phyloP scores from a whole-genome alignment of 164 flowering plant genomes.

The Aristolochia californica region DNA sequence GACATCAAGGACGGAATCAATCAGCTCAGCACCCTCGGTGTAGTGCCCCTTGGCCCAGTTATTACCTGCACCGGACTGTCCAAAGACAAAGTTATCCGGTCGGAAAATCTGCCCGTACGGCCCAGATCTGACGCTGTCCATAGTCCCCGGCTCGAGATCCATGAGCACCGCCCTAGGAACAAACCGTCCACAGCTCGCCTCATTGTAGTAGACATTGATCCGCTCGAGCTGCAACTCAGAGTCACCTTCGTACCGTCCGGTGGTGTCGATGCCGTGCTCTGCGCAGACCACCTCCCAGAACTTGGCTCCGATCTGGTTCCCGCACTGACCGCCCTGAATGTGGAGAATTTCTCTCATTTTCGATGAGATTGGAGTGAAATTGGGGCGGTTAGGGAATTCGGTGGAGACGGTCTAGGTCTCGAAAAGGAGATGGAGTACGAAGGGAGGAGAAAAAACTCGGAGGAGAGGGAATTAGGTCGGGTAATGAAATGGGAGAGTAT shows the following conservation, averaged over 20 bases:
- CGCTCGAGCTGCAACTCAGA: conserved; percentile 36
- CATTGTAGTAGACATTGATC: conserved; percentile 44
- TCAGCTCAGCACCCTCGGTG: conserved; percentile 41
- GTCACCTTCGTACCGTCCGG: conserved; percentile 33
- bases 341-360: conserved; percentile 43
- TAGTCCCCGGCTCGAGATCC: conserved; percentile 48
- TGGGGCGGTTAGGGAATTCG: not conserved
- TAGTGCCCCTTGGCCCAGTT: conserved; percentile 45
- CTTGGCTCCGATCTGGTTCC: conserved; percentile 46
- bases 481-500: not conserved
- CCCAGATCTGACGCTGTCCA: conserved; percentile 39
- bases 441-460: not conserved
- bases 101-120: conserved; percentile 41
- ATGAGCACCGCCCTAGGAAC: conserved; percentile 45
- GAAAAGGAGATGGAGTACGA: not conserved
- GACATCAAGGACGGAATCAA: conserved; percentile 38
- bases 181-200: conserved; percentile 39
- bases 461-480: not conserved
- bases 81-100: conserved; percentile 40
- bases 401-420: not conserved
- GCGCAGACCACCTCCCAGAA: conserved; percentile 44
- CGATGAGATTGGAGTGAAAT: not conserved
- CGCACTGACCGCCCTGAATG: conserved; percentile 48
- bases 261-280: conserved; percentile 40
- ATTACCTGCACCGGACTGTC: conserved; percentile 40